These are phyloP conservation scores for Babesia gibsoni DNA, from an alignment of 169 alveolate genomes.

Conservation along the genomic window DNA sequence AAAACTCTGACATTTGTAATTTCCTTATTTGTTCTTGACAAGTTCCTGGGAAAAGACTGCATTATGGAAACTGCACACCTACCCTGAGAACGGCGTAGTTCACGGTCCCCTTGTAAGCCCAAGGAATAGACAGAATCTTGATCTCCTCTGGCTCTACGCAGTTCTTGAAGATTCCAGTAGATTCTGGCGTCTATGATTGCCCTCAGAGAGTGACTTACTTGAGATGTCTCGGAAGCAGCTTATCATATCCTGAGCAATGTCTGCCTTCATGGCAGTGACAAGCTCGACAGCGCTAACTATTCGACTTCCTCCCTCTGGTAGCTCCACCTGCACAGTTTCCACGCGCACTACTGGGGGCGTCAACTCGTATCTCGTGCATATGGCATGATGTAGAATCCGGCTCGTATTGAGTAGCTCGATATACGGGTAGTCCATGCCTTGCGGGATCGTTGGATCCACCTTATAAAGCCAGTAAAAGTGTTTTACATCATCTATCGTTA, in stretches of 20 bases:
- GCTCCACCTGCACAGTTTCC: conserved; percentile 32
- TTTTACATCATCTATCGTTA: neutral
- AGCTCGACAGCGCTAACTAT: conserved; percentile 54
- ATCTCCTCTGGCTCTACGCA: conserved; percentile 60
- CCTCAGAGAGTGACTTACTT: conserved; percentile 28
- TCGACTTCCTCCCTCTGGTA: neutral
- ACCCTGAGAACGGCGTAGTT: conserved; percentile 57
- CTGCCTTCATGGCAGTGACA: conserved; percentile 33
- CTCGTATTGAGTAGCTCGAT: conserved; percentile 37
- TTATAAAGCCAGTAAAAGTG: conserved; percentile 59
- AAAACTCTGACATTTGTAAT: conserved; percentile 5
- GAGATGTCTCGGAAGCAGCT: conserved; percentile 42
- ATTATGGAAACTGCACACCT: neutral
- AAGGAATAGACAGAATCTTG: conserved; percentile 56
- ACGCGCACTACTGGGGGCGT: conserved; percentile 58
- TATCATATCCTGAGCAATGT: conserved; percentile 49
- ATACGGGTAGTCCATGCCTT: conserved; percentile 35
- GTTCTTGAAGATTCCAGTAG: conserved; percentile 46
- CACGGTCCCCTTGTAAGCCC: conserved; percentile 64
- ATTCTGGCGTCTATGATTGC: conserved; percentile 1
- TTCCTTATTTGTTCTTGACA: neutral
- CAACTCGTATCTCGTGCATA: conserved; percentile 54
- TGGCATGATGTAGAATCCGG: conserved; percentile 43
- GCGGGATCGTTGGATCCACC: conserved; percentile 28
- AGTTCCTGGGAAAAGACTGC: neutral